phyloP scores from a whole-genome alignment of 345 rosid genomes.

The Salix exigua region DNA sequence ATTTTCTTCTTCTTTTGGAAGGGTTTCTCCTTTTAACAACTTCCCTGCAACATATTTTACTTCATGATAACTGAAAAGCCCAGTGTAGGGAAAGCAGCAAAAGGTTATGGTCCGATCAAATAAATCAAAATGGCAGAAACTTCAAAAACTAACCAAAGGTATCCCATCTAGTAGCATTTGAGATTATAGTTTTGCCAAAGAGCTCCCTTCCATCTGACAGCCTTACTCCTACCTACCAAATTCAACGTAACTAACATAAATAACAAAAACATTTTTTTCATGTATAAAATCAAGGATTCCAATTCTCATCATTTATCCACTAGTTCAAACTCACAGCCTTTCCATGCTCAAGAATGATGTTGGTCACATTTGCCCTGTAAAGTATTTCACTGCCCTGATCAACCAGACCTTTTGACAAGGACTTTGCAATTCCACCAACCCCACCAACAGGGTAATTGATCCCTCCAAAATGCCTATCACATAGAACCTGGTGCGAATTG shows the following conservation, averaged over 20 bases:
- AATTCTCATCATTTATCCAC: not conserved
- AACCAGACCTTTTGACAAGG: conserved; percentile 74
- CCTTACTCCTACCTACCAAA: conserved; percentile 75
- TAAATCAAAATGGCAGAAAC: conserved; percentile 6
- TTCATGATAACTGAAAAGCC: not conserved
- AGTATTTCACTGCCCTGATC: conserved; percentile 76
- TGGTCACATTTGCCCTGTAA: conserved; percentile 78
- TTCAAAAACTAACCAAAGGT: conserved; percentile 72
- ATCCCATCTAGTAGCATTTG: conserved; percentile 99
- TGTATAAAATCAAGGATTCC: not conserved
- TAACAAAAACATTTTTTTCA: conserved; percentile 4
- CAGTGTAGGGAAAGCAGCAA: not conserved
- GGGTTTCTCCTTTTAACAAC: conserved; percentile 70
- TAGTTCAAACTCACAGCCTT: conserved; percentile 65
- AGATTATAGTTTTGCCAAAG: conserved; percentile 69
- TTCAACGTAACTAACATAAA: conserved; percentile 10
- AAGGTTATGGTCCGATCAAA: not conserved
- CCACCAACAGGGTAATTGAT: conserved; percentile 96
- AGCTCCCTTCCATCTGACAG: conserved; percentile 80
- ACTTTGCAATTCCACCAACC: conserved; percentile 84
- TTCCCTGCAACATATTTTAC: conserved; percentile 48
- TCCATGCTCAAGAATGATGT: conserved; percentile 65
- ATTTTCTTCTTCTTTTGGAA: conserved; percentile 85
- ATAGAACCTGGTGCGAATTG: conserved; percentile 60
- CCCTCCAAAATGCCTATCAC: conserved; percentile 97